These are phyloP conservation scores for Kluyveromyces sp. DNA, from an alignment of 1,139 yeast species.

Conservation along the genomic window DNA sequence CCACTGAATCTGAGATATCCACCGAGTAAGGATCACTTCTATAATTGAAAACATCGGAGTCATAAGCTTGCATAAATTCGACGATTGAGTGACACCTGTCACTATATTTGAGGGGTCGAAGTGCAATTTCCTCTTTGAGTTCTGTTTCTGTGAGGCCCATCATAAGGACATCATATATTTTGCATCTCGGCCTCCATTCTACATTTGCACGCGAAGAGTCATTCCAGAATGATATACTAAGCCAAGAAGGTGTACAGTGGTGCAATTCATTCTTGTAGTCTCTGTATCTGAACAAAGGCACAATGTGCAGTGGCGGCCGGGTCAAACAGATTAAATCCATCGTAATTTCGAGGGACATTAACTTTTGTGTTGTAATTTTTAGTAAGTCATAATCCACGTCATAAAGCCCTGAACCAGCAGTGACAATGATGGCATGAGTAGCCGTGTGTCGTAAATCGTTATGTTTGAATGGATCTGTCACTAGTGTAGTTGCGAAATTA, in stretches of 20 bases:
- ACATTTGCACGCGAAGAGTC: conserved; percentile 41
- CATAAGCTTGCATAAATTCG: conserved; percentile 58
- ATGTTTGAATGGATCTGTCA: conserved; percentile 74
- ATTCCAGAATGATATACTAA: conserved; percentile 84
- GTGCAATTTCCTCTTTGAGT: conserved; percentile 31
- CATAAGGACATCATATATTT: conserved; percentile 93
- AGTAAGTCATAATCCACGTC: conserved; percentile 84
- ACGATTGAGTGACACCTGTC: conserved; percentile 32
- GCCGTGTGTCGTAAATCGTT: conserved; percentile 85
- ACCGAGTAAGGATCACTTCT: background rate
- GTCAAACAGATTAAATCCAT: conserved; percentile 84
- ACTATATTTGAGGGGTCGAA: conserved; percentile 17
- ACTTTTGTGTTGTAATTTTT: conserved; percentile 65
- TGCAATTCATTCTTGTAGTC: conserved; percentile 48
- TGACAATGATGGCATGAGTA: conserved; percentile 72
- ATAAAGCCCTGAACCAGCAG: conserved; percentile 90
- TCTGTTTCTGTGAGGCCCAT: conserved; percentile 97
- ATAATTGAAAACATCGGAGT: conserved; percentile 40
- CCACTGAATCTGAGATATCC: background rate
- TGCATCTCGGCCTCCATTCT: conserved; percentile 87
- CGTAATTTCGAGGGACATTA: conserved; percentile 74
- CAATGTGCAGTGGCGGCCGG: conserved; percentile 85
- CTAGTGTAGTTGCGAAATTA: conserved; percentile 71
- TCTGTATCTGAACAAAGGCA: conserved; percentile 75
- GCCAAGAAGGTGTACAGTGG: conserved; percentile 90